phyloP scores from a whole-genome alignment of 805 yeast genomes.

The Candida easanensis region DNA sequence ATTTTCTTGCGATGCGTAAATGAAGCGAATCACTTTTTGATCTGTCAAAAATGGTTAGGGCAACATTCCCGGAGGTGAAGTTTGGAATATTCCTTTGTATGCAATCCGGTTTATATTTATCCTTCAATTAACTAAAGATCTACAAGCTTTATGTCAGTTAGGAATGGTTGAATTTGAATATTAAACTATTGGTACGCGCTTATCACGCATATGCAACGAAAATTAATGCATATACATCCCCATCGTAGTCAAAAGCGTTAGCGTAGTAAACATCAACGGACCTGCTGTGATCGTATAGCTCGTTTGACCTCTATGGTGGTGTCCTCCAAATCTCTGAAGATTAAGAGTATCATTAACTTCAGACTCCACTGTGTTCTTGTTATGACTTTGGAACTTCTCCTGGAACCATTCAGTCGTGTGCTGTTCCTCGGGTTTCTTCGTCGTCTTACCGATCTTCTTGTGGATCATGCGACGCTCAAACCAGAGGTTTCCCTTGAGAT shows the following conservation, averaged over 20 bases:
- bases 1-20: too few species aligned
- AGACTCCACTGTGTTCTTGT: conserved; percentile 14
- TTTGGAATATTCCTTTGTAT: too few species aligned
- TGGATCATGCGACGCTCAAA: conserved; percentile 35
- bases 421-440: conserved; percentile 1
- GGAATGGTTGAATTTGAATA: too few species aligned
- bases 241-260: conserved; percentile 17
- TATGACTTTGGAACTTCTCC: conserved; percentile 9
- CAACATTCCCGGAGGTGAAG: too few species aligned
- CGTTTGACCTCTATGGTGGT: conserved; percentile 14
- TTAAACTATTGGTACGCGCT: too few species aligned
- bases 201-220: too few species aligned
- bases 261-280: conserved; percentile 12
- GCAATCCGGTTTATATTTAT: too few species aligned
- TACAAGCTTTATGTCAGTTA: too few species aligned
- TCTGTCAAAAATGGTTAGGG: too few species aligned
- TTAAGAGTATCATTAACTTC: conserved; percentile 25
- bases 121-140: too few species aligned
- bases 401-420: conserved; percentile 13
- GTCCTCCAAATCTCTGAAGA: conserved; percentile 25
- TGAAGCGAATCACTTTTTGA: too few species aligned
- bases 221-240: conserved; percentile 15
- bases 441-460: conserved; percentile 14
- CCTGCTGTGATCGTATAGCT: conserved; percentile 11
- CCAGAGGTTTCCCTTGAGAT: conserved; percentile 48